Conservation (phyloP, 495 filamentous ascomycete genomes). For the Talaromyces nanjingensis region DNA sequence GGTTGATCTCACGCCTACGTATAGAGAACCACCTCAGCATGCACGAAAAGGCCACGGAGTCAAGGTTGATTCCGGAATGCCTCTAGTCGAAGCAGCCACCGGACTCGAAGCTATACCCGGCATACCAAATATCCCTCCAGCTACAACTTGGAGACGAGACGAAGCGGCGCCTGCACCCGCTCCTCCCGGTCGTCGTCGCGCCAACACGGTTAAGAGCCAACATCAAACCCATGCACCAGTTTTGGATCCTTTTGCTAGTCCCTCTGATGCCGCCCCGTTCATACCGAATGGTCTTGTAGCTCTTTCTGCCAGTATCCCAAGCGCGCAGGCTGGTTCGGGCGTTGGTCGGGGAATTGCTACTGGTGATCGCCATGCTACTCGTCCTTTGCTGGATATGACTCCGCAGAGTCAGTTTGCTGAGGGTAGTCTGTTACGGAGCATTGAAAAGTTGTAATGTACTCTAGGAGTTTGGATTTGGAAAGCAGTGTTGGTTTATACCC, state of each 20-base stretch:
- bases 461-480: background rate
- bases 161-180: conserved; percentile 11
- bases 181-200: conserved; percentile 11
- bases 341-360: conserved; percentile 47
- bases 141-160: conserved; percentile 45
- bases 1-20: conserved; percentile 68
- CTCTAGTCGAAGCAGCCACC: conserved; percentile 62
- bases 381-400: conserved; percentile 50
- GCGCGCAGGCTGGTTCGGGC: conserved; percentile 13
- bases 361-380: conserved; percentile 41
- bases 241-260: conserved; percentile 19
- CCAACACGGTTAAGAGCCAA: conserved; percentile 5
- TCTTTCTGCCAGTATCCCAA: conserved; percentile 12
- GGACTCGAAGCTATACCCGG: conserved; percentile 35
- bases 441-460: conserved; percentile 3
- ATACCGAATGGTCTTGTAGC: conserved; percentile 33
- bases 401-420: conserved; percentile 44
- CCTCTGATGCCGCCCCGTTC: conserved; percentile 23
- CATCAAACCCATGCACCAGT: background rate
- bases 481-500: background rate
- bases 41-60: conserved; percentile 61
- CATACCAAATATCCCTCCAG: conserved; percentile 42
- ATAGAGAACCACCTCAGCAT: conserved; percentile 68
- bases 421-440: conserved; percentile 45
- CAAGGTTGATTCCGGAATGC: conserved; percentile 48